phyloP scores from a whole-genome alignment of 1,284 basidiomycete genomes.

The Cronartium quercuum region DNA sequence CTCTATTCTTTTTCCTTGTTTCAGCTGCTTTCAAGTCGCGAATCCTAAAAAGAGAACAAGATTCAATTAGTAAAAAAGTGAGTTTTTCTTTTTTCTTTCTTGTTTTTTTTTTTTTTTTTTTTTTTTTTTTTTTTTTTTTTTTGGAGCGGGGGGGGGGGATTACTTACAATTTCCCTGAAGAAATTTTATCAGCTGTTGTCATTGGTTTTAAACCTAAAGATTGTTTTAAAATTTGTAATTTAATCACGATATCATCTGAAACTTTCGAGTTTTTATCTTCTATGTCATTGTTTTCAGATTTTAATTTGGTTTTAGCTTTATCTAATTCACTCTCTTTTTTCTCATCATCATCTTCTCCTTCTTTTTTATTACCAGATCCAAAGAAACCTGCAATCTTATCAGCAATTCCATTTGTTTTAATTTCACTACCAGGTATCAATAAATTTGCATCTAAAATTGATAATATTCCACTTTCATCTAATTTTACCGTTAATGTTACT shows the following conservation, averaged over 20 bases:
- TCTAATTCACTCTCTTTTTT: conserved; percentile 41
- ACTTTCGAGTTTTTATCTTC: conserved; percentile 8
- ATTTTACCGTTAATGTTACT: conserved; percentile 69
- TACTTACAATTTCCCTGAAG: conserved; percentile 38
- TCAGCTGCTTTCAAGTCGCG: conserved; percentile 73
- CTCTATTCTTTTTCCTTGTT: conserved; percentile 65
- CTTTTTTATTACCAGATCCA: conserved; percentile 55
- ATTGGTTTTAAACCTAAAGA: conserved; percentile 26
- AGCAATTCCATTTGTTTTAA: conserved; percentile 45
- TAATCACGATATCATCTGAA: conserved; percentile 14
- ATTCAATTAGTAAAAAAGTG: conserved; percentile 9
- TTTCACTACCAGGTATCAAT: conserved; percentile 55
- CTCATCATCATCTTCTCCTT: conserved; percentile 38
- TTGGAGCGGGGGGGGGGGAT: no score
- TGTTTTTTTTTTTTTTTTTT: background rate
- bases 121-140: background rate
- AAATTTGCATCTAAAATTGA: conserved; percentile 59
- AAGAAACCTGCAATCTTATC: conserved; percentile 80
- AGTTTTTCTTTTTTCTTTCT: background rate
- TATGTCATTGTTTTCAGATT: conserved; percentile 21
- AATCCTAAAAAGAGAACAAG: conserved; percentile 59
- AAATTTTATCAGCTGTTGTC: conserved; percentile 28
- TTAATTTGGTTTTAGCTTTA: conserved; percentile 47
- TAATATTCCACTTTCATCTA: conserved; percentile 77
- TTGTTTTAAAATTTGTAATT: conserved; percentile 18